These are phyloP conservation scores for Auriculariales sp. DNA, from an alignment of 768 basidiomycete genomes.

Conservation along the genomic window DNA sequence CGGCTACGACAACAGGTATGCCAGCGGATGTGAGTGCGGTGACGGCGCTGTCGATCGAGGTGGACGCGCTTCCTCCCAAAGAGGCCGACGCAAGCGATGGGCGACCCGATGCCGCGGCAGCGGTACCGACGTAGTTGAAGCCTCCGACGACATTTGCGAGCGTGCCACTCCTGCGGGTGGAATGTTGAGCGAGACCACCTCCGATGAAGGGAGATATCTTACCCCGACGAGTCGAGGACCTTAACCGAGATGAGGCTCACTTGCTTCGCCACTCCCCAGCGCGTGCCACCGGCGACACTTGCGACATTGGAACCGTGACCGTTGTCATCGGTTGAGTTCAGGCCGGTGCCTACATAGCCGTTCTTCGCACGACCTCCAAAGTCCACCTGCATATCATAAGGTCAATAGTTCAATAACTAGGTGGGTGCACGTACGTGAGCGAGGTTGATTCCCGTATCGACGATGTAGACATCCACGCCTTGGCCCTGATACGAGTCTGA, in stretches of 20 bases:
- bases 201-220: background rate
- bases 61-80: background rate
- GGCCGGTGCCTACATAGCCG: slow-evolving; percentile 10
- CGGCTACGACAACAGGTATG: slow-evolving; percentile 15
- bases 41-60: background rate
- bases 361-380: slow-evolving; percentile 29
- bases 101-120: slow-evolving; percentile 6
- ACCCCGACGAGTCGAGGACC: slow-evolving; percentile 12
- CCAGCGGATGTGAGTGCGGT: slow-evolving; percentile 15
- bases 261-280: slow-evolving; percentile 10
- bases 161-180: background rate
- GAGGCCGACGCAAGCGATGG: slow-evolving; percentile 2
- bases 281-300: slow-evolving; percentile 13
- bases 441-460: slow-evolving; percentile 14
- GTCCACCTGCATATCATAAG: slow-evolving; percentile 13
- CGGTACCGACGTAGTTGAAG: slow-evolving; percentile 18
- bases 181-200: background rate
- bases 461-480: slow-evolving; percentile 27
- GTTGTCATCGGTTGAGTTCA: slow-evolving; percentile 11
- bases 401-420: background rate
- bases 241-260: slow-evolving; percentile 8
- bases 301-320: slow-evolving; percentile 28
- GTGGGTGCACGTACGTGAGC: slow-evolving; percentile 9
- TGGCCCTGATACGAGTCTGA: slow-evolving; percentile 15
- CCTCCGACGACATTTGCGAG: slow-evolving; percentile 12